Evolutionary conservation across 2,329 filamentous ascomycete species (phyloP).

Genomic region (Penicillium sp.): DNA sequence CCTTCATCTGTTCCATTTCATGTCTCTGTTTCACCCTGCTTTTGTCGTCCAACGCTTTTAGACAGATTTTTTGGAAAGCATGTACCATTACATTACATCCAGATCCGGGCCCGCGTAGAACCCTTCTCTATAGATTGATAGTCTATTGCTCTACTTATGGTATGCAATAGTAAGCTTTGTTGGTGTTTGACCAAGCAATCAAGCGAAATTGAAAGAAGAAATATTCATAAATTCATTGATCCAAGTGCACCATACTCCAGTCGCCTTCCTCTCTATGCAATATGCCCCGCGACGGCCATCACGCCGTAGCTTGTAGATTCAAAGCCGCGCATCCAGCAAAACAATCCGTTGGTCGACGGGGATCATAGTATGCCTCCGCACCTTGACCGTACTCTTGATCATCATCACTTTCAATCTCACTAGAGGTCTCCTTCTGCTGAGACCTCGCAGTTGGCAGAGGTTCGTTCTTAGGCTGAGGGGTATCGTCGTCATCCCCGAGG

Average conservation of each 20-base stretch:
- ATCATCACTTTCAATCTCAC: constrained; percentile 68
- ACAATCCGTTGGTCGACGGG: constrained; percentile 54
- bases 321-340: constrained; percentile 38
- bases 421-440: constrained; percentile 2
- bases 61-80: constrained; percentile 27
- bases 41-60: constrained; percentile 19
- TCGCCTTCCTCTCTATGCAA: not conserved
- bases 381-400: constrained; percentile 63
- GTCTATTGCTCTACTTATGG: not conserved
- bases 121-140: constrained; percentile 13
- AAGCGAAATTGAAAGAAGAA: not conserved
- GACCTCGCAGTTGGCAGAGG: constrained; percentile 8
- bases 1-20: constrained; percentile 27
- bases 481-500: constrained; percentile 43
- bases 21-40: constrained; percentile 27
- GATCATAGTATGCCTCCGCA: constrained; percentile 52
- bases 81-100: constrained; percentile 30
- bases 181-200: not conserved
- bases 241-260: not conserved
- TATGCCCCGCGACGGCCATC: not conserved
- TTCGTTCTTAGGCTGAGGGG: constrained; percentile 17
- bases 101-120: constrained; percentile 17
- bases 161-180: not conserved
- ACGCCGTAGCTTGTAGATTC: constrained; percentile 14
- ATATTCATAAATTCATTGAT: constrained; percentile 6